Conservation (phyloP, 2,329 filamentous ascomycete species). For the Pseudogymnoascus sp. region DNA sequence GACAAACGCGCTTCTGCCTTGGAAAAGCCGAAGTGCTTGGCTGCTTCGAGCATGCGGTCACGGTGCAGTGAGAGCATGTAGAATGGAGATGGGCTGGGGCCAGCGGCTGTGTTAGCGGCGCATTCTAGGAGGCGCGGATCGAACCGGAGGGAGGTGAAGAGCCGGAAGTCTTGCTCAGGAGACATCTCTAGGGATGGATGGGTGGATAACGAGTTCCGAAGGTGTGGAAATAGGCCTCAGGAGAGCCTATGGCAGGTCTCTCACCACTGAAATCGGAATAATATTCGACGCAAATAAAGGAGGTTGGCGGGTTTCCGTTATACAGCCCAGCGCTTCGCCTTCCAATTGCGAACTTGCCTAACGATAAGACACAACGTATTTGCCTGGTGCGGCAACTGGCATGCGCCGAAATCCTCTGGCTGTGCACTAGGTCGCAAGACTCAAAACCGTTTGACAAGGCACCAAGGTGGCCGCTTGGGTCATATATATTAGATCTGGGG, state of each 20-base stretch:
- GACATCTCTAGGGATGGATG: not conserved
- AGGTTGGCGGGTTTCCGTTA: not conserved
- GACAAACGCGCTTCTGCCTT: slow-evolving; percentile 38
- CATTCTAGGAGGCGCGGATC: slow-evolving; percentile 49
- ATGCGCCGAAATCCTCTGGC: not conserved
- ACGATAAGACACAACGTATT: not conserved
- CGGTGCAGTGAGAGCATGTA: slow-evolving; percentile 77
- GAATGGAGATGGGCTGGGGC: slow-evolving; percentile 46
- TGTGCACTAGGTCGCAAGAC: not conserved
- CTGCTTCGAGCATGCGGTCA: slow-evolving; percentile 65
- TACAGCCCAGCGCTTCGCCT: not conserved
- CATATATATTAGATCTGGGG: not conserved
- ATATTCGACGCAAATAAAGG: not conserved
- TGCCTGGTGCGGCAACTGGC: not conserved
- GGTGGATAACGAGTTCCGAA: not conserved
- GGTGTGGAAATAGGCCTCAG: not conserved
- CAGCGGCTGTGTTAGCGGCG: slow-evolving; percentile 23
- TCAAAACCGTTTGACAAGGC: not conserved
- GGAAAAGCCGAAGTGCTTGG: slow-evolving; percentile 49
- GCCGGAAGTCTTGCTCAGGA: slow-evolving; percentile 39
- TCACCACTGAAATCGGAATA: not conserved
- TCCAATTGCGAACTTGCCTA: not conserved
- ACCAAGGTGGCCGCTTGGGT: not conserved
- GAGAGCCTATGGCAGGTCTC: not conserved
- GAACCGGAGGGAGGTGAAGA: slow-evolving; percentile 68